Evolutionary conservation across 2,329 filamentous ascomycete species (phyloP).

Genomic region (Capronia coronata): DNA sequence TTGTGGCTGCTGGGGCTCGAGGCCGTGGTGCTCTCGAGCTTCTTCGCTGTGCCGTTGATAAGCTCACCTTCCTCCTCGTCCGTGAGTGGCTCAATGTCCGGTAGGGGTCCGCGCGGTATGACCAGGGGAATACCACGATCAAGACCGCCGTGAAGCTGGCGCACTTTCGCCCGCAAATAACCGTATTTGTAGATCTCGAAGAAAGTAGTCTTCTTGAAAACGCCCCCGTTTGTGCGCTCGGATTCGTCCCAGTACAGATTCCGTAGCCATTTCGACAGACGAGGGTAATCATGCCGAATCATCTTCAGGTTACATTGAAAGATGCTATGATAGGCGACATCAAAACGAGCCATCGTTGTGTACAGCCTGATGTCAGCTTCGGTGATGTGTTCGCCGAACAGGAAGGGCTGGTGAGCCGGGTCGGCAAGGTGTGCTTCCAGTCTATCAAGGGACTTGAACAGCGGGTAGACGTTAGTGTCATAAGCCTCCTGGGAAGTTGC

Average conservation of each 20-base stretch:
- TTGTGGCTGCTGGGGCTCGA: conserved; percentile 8
- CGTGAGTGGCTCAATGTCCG: conserved; percentile 25
- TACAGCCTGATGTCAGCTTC: conserved; percentile 71
- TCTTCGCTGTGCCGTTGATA: conserved; percentile 13
- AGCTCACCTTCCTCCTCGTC: conserved; percentile 26
- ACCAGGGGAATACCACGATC: conserved; percentile 17
- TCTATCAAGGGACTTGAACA: conserved; percentile 68
- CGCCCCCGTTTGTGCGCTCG: conserved; percentile 37
- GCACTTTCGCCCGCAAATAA: conserved; percentile 21
- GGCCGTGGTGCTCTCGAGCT: conserved; percentile 1
- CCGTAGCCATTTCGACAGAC: conserved; percentile 43
- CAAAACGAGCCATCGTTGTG: conserved; percentile 61
- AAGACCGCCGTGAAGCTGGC: conserved; percentile 15
- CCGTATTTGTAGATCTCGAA: conserved; percentile 34
- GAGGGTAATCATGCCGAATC: conserved; percentile 55
- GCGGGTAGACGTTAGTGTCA: conserved; percentile 58
- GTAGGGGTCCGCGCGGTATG: conserved; percentile 23
- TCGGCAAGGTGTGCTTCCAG: conserved; percentile 61
- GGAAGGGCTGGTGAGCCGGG: conserved; percentile 52
- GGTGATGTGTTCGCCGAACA: conserved; percentile 66
- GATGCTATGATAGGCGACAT: conserved; percentile 70
- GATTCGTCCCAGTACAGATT: conserved; percentile 43
- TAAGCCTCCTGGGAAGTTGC: conserved; percentile 72
- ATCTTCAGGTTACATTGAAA: conserved; percentile 67
- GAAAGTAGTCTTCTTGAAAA: conserved; percentile 42